Conservation (phyloP, 345 rosid genomes). For the Psidium friedrichsthalianum region DNA sequence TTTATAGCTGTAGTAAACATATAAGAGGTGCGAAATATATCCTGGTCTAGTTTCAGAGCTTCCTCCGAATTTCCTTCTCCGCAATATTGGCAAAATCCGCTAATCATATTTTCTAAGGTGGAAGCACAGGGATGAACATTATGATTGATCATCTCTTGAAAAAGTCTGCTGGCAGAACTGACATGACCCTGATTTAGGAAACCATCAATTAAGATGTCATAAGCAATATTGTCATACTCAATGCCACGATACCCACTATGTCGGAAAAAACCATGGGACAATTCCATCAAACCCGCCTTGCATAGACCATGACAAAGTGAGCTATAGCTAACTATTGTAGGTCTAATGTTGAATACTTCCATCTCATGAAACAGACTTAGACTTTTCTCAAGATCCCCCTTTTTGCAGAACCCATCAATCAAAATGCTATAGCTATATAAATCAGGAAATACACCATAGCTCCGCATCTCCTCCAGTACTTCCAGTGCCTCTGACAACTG, state of each 20-base stretch:
- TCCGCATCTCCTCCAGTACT: conserved; percentile 39
- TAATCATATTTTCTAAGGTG: conserved; percentile 19
- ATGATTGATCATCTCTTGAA: conserved; percentile 26
- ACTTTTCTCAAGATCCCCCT: conserved; percentile 26
- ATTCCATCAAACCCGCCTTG: conserved; percentile 19
- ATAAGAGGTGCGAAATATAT: conserved; percentile 22
- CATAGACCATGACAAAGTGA: conserved; percentile 20
- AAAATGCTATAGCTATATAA: conserved; percentile 39
- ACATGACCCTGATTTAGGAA: conserved; percentile 23
- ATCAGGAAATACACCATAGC: conserved; percentile 20
- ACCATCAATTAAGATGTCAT: conserved; percentile 25
- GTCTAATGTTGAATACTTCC: conserved; percentile 14
- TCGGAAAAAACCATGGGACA: conserved; percentile 9
- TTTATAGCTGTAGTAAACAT: conserved; percentile 29
- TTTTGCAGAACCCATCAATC: conserved; percentile 37
- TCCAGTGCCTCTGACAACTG: conserved; percentile 19
- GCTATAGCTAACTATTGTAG: conserved; percentile 27
- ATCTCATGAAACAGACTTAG: conserved; percentile 28
- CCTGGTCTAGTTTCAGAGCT: conserved; percentile 18
- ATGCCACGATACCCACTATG: conserved; percentile 19
- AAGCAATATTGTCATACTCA: conserved; percentile 20
- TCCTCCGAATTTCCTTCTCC: conserved; percentile 21
- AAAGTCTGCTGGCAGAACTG: conserved; percentile 22
- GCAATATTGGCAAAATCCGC: conserved; percentile 39
- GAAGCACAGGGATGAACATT: conserved; percentile 15